Evolutionary conservation across 164 flowering plant species (phyloP), one percentile per base, ranked within the genome.

Genomic region (Magnolia sinica): DNA sequence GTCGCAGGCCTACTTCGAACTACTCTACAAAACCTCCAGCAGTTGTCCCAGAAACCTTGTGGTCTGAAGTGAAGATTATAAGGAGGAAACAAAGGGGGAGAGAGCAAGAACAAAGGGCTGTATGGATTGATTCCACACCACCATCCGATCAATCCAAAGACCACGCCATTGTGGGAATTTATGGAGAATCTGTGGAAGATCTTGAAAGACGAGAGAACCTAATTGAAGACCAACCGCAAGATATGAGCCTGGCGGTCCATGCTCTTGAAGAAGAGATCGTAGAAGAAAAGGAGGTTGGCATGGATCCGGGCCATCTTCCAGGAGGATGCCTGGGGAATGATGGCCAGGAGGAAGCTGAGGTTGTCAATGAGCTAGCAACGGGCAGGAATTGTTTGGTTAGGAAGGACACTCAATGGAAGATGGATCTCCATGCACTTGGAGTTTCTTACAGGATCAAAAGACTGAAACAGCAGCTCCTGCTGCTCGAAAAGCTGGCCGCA

Each of bases 381-480:
- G 66, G 65, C 1, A 76, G 76, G 23, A 79, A 79, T 20, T 72
- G 76, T 58, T 69, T 61, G 58, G 73, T 64, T 19, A 87, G 77
- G 73, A 87, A 82, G 71, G 82, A 64, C 65, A 73, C 85, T 51
- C 18, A 79, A 20, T 88, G 91, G 94, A 92, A 87, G 79, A 82
- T 90, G 88, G 98, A 94, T 83, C 82, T 94, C 73, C 90, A 87
- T 80, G 96, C 97, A 72, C 88, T 94, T 70, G 98, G 97, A 78
- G 91, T 96, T 71, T 90, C 94, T 50, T 92, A 86, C 86, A 96
- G 92, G 80, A 91, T 96, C 80, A 92, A 94, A 83, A 89, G 98
- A 85, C 87, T 96, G 67, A 92, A 91, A 74, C 98, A 96, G 81
- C 97, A 92, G 69, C 87, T 96, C 63, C 79, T 91, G 58, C 79